A percentile compares a stretch with the other conserved stretches of the same genome.
Evolutionary conservation across 108 stramenopile genomes (phyloP).

Genomic region (Licmophora abbreviata): DNA sequence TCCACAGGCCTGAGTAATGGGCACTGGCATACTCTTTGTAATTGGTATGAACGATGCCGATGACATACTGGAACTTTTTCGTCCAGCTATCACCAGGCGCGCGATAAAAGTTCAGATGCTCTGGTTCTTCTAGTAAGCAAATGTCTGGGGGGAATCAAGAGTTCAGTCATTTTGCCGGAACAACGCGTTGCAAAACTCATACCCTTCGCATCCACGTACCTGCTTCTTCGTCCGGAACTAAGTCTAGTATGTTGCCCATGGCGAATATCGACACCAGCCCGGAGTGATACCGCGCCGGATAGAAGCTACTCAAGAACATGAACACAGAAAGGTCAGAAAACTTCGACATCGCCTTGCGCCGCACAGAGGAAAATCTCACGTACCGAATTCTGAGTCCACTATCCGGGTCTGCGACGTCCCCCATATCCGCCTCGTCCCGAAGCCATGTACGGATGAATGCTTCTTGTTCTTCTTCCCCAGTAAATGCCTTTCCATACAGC

Average conservation of each 20-base stretch:
- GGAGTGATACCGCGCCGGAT: slow-evolving; percentile 63
- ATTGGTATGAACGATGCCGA: slow-evolving; percentile 86
- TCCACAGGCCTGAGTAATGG: slow-evolving; percentile 39
- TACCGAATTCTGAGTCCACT: slow-evolving; percentile 42
- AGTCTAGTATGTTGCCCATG: slow-evolving; percentile 72
- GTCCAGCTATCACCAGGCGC: slow-evolving; percentile 85
- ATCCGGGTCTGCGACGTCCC: slow-evolving; percentile 41
- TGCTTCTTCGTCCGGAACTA: slow-evolving; percentile 23
- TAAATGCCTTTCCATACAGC: slow-evolving; percentile 47
- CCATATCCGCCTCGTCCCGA: slow-evolving; percentile 46
- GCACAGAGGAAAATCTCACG: too few relatives aligned
- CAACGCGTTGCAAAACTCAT: not conserved
- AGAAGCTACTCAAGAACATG: too few relatives aligned
- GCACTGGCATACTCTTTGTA: slow-evolving; percentile 39
- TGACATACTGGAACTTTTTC: slow-evolving; percentile 68
- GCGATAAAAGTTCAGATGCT: slow-evolving; percentile 86
- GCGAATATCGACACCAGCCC: slow-evolving; percentile 65
- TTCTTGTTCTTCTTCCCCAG: slow-evolving; percentile 59
- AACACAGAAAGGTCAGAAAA: too few relatives aligned
- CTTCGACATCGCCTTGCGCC: too few relatives aligned
- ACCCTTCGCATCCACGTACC: slow-evolving; percentile 19
- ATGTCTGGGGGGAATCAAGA: slow-evolving; percentile 24
- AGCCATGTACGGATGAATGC: slow-evolving; percentile 67
- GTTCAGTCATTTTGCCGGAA: slow-evolving; percentile 11
- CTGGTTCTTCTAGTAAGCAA: slow-evolving; percentile 86